Evolutionary conservation across 2,329 filamentous ascomycete genomes (phyloP).

Genomic region (Mycogone perniciosa): DNA sequence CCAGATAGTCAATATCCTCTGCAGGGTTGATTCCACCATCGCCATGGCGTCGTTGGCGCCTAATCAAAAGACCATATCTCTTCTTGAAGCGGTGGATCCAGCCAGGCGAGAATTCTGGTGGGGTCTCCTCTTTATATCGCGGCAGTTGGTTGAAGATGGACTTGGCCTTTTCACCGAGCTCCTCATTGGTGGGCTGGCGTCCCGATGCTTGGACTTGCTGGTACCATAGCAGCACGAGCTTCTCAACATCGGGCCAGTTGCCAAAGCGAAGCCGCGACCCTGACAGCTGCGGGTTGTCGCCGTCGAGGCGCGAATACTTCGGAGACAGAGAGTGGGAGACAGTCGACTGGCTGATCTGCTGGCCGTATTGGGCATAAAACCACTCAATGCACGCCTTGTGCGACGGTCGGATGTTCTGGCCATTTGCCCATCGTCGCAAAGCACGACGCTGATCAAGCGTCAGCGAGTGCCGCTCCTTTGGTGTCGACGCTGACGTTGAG

Average conservation of each 20-base stretch:
- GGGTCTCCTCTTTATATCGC: constrained; percentile 53
- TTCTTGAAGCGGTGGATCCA: constrained; percentile 63
- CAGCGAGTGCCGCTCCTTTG: constrained; percentile 51
- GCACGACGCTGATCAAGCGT: constrained; percentile 57
- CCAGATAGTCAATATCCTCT: constrained; percentile 53
- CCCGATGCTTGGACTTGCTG: constrained; percentile 46
- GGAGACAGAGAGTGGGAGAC: constrained; percentile 57
- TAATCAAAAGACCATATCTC: constrained; percentile 51
- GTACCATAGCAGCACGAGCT: constrained; percentile 51
- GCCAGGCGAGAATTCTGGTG: constrained; percentile 56
- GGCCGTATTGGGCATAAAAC: constrained; percentile 53
- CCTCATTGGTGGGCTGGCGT: constrained; percentile 55
- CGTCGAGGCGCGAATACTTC: constrained; percentile 56
- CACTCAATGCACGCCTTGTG: constrained; percentile 59
- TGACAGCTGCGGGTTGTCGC: constrained; percentile 53
- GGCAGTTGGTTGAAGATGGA: constrained; percentile 51
- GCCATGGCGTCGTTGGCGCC: constrained; percentile 49
- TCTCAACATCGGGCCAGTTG: constrained; percentile 59
- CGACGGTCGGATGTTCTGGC: constrained; percentile 49
- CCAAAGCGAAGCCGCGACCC: constrained; percentile 56
- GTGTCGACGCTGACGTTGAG: constrained; percentile 11
- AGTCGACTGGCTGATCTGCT: constrained; percentile 57
- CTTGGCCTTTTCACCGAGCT: constrained; percentile 57
- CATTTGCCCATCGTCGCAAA: constrained; percentile 53
- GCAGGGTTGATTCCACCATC: constrained; percentile 42